Base-by-base conservation (phyloP, 768 basidiomycete genomes). In the Pleurotus tuoliensis region DNA sequence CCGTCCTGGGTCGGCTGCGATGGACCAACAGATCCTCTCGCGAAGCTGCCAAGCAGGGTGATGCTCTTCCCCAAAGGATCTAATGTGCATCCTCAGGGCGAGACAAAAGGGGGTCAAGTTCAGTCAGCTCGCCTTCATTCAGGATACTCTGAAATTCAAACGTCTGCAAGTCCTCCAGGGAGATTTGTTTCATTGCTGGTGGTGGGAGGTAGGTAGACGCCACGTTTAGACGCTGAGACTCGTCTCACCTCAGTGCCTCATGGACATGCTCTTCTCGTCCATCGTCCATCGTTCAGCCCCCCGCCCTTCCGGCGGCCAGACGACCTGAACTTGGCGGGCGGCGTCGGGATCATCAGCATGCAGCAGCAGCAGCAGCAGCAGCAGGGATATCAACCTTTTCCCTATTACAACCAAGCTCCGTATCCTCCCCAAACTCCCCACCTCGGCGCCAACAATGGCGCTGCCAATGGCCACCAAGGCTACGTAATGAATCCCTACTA, bases 1-100 rank as follows among this genome's bases (percentile, higher is more conserved):
- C 39, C 63, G 38, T 43, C 60, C 61, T 15, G 50, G 45, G 57
- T 47, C 18, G 59, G 27, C 30, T 34, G 30, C 7, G 59, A 16
- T 4, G 66, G 38, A 9, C 47, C 25, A 41, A 46, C 58, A 48
- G 51, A 56, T 0, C 67, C 57, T n/a, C 61, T 54, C 22, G 74
- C 82, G 11, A 90, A 74, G 1, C 75, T 81, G 3, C 94, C 93
- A 2, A 95, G 81, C 6, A 94, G 72, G 43, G 79, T 83, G 34
- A 91, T 58, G 2, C 77, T 79, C 58, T 84, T 85, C 1, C 82
- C 80, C 7, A 80, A 63, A 0, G 87, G 75, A 67, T 90, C 89
- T 84, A 53, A 4, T 13, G 2, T 15, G 16, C 9, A 2, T 11
- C 11, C 30, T 34, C 30, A 34, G 8, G 0, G 1, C 1, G 24